These are phyloP conservation scores for Didymella lethalis DNA, from an alignment of 2,329 filamentous ascomycete genomes.

Conservation along the genomic window DNA sequence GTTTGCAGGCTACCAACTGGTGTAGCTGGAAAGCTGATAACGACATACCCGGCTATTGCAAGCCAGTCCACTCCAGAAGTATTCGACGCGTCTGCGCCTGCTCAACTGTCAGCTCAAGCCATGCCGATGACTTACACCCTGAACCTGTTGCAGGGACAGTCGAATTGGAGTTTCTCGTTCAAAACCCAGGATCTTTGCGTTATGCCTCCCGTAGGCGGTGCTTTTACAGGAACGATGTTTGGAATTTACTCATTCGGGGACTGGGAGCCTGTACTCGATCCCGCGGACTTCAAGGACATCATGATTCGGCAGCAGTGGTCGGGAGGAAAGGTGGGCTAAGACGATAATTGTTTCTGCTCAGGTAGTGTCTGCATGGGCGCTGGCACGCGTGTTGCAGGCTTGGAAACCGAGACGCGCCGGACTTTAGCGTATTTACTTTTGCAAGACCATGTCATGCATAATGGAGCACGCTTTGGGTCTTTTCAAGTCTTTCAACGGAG, in stretches of 20 bases:
- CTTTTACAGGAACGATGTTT: constrained; percentile 58
- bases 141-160: constrained; percentile 14
- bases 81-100: constrained; percentile 4
- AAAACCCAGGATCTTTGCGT: constrained; percentile 47
- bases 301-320: constrained; percentile 15
- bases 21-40: constrained; percentile 32
- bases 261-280: constrained; percentile 50
- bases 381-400: no score
- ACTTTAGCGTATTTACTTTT: no score
- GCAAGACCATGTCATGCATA: no score
- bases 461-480: no score
- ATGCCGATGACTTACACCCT: constrained; percentile 15
- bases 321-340: neutral
- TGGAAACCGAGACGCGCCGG: no score
- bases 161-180: constrained; percentile 30
- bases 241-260: constrained; percentile 57
- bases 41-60: constrained; percentile 25
- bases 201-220: constrained; percentile 50
- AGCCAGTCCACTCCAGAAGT: constrained; percentile 35
- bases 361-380: no score
- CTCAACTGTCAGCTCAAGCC: constrained; percentile 9
- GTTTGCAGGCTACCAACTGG: constrained; percentile 23
- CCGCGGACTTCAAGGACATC: constrained; percentile 52
- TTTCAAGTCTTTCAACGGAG: no score
- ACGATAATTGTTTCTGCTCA: no score